These are phyloP conservation scores for Aspergillus coremiiformis DNA, from an alignment of 495 filamentous ascomycete genomes.

Conservation along the genomic window DNA sequence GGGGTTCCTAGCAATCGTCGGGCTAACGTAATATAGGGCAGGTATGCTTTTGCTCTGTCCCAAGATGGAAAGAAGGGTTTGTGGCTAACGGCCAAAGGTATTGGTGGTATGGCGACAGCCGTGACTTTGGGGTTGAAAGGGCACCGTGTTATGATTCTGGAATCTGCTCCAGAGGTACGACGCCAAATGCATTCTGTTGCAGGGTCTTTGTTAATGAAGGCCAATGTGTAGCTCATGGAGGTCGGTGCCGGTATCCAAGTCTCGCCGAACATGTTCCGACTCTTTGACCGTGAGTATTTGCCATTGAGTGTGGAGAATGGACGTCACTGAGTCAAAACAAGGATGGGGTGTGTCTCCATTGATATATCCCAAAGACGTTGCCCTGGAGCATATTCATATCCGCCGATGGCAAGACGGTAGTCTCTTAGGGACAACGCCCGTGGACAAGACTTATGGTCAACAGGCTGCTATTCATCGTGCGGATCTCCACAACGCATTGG, in stretches of 20 bases:
- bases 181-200: background rate
- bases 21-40: constrained; percentile 18
- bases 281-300: constrained; percentile 49
- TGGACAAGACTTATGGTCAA: constrained; percentile 37
- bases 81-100: constrained; percentile 49
- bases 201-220: background rate
- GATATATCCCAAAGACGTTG: constrained; percentile 33
- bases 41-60: constrained; percentile 20
- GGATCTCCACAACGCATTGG: constrained; percentile 37
- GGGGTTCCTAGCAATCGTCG: background rate
- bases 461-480: constrained; percentile 40
- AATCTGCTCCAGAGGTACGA: constrained; percentile 32
- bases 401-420: constrained; percentile 37
- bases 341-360: constrained; percentile 38
- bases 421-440: constrained; percentile 31
- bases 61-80: background rate
- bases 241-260: constrained; percentile 77
- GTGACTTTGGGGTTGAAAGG: constrained; percentile 52
- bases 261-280: constrained; percentile 66
- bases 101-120: constrained; percentile 59
- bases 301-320: background rate
- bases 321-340: constrained; percentile 9
- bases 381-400: constrained; percentile 36
- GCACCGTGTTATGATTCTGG: constrained; percentile 32
- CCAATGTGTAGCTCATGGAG: constrained; percentile 35